Evolutionary conservation across 225 moss, liverwort and hornwort genomes (phyloP).

Genomic region (Marchantia paleacea): DNA sequence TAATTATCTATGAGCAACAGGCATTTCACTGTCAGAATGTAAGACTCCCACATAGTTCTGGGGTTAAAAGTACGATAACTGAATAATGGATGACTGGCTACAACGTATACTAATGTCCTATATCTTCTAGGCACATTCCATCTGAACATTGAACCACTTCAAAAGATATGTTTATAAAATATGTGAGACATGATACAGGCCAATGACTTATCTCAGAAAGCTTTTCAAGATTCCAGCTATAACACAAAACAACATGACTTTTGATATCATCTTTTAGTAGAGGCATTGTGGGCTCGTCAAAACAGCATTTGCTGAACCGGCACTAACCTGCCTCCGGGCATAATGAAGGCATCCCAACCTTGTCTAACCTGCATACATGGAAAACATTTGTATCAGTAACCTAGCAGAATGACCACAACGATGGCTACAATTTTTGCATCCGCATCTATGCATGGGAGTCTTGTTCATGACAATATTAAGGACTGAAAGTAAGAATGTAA

Average conservation of each 20-base stretch:
- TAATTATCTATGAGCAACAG: no score
- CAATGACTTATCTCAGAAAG: no score
- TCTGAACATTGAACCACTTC: no score
- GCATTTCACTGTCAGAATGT: not conserved
- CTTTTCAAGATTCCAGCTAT: not conserved
- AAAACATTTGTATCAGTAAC: not conserved
- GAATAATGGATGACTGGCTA: not conserved
- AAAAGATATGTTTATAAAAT: not conserved
- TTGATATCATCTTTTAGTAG: not conserved
- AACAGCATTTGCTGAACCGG: not conserved
- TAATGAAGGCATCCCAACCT: constrained; percentile 91
- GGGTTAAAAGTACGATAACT: no score
- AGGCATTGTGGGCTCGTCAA: no score
- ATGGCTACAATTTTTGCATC: not conserved
- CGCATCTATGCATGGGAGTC: no score
- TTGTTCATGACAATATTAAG: no score
- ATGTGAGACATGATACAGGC: not conserved
- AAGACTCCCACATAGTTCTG: not conserved
- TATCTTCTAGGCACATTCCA: no score
- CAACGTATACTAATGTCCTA: no score
- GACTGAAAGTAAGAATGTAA: not conserved
- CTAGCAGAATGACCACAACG: not conserved
- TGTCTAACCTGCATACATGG: constrained; percentile 68
- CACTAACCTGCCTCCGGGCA: constrained; percentile 85
- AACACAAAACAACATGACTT: not conserved